Conservation (phyloP, 169 alveolate species). For the Eimeria acervulina region DNA sequence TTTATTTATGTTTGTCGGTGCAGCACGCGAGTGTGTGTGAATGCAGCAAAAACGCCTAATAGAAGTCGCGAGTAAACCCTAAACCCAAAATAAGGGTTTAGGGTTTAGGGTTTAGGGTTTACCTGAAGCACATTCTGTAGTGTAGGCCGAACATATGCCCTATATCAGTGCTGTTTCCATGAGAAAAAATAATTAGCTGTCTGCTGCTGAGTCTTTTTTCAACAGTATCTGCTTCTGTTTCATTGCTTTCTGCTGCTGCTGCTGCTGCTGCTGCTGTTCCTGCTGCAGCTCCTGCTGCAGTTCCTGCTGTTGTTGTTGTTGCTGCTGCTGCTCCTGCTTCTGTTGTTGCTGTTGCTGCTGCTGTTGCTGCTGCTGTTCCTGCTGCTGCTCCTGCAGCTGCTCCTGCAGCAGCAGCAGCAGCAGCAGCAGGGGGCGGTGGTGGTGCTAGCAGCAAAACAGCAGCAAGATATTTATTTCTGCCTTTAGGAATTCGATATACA, state of each 20-base stretch:
- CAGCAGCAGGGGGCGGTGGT: neutral
- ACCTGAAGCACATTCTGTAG: constrained; percentile 71
- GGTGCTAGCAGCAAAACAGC: constrained; percentile 17
- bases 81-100: no score
- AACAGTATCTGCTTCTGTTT: neutral
- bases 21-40: no score
- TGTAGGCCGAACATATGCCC: constrained; percentile 87
- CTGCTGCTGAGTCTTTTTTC: constrained; percentile 67
- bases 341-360: neutral
- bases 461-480: constrained; percentile 32
- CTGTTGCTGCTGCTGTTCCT: constrained; percentile 36
- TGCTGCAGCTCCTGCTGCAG: constrained; percentile 16
- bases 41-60: no score
- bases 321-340: neutral
- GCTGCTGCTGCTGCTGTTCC: constrained; percentile 42
- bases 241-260: neutral
- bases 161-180: constrained; percentile 95
- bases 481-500: constrained; percentile 23
- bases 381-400: constrained; percentile 30
- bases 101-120: neutral
- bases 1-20: no score
- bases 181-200: constrained; percentile 90
- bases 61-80: no score
- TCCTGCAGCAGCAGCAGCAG: no score
- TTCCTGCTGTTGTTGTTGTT: neutral